Percentiles rank a stretch among this genome's conserved stretches.
Conservation (phyloP, 2,329 filamentous ascomycete genomes). For the Helotiales sp. region DNA sequence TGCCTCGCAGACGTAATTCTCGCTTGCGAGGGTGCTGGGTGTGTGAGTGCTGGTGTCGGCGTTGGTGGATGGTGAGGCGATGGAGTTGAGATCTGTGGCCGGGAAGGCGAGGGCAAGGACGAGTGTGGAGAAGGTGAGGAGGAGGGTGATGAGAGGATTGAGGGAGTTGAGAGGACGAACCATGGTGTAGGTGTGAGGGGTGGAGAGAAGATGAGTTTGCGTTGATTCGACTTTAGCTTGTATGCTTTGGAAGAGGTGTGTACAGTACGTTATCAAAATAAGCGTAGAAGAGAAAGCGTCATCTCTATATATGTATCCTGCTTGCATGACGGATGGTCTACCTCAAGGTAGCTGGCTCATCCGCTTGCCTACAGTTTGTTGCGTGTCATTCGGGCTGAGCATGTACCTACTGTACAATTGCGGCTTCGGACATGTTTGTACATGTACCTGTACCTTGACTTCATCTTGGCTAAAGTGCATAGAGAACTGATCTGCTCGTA, state of each 20-base stretch:
- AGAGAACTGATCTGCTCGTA: too few relatives aligned
- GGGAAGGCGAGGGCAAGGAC: neutral
- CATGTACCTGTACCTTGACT: neutral
- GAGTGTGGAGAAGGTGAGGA: neutral
- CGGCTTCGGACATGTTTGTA: neutral
- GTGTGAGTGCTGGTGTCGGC: neutral
- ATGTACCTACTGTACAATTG: too few relatives aligned
- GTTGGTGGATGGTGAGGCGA: neutral
- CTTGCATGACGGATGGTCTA: too few relatives aligned
- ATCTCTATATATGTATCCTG: too few relatives aligned
- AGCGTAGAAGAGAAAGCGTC: too few relatives aligned
- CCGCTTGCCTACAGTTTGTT: neutral
- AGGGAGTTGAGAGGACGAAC: neutral
- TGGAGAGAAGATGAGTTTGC: neutral
- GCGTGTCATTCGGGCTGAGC: neutral
- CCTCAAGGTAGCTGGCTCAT: neutral
- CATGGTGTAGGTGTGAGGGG: neutral
- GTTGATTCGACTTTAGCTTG: too few relatives aligned
- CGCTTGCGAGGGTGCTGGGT: neutral
- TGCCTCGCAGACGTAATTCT: constrained; percentile 1
- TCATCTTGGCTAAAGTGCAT: neutral
- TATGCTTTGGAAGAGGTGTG: too few relatives aligned
- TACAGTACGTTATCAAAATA: too few relatives aligned
- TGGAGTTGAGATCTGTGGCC: neutral
- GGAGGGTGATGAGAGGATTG: neutral